Base-by-base conservation (phyloP, 495 filamentous ascomycete species). In the Physcia stellaris region DNA sequence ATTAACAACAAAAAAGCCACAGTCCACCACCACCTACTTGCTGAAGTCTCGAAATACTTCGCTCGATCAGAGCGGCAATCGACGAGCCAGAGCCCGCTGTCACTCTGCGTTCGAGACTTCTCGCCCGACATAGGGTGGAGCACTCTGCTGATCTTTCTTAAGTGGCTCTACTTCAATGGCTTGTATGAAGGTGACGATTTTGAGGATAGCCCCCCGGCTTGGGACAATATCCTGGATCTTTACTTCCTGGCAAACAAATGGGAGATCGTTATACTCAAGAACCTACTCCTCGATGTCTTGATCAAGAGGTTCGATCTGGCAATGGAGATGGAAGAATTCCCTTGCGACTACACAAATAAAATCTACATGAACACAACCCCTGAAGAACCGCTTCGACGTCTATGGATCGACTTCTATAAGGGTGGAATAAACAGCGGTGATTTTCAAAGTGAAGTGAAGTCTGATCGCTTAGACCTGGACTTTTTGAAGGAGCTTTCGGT, bases 81-180 rank as follows among this genome's bases (percentile, higher is more conserved):
- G n/a, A n/a, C n/a, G n/a, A n/a, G n/a, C n/a, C n/a, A 13, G 11
- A 2, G 11, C 15, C 22, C 15, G 5, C 24, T 29, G 10, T 28
- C 3, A 18, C 23, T 24, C 17, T 1, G 13, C 18, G 6, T 12
- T 10, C 6, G 15, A 7, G 5, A 27, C 1, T 23, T 28, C n/a
- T 15, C 13, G 13, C 36, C 21, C 15, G 6, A 3, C 13, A 29
- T 28, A 5, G 20, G 13, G 6, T 11, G 12, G 4, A 24, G 30
- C 24, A 39, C 13, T 15, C 22, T 39, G 12, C 36, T n/a, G 4
- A n/a, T 30, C 12, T 39, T 39, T 27, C 2, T 39, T 4, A 9
- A 39, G 10, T 33, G 38, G 28, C 38, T 22, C 23, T 41, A 41
- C 24, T 7, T n/a, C 18, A 41, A 24, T 17, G 13, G 9, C 20